Base-by-base conservation (phyloP, 257 asterid genomes). In the Capsicum chinense region DNA sequence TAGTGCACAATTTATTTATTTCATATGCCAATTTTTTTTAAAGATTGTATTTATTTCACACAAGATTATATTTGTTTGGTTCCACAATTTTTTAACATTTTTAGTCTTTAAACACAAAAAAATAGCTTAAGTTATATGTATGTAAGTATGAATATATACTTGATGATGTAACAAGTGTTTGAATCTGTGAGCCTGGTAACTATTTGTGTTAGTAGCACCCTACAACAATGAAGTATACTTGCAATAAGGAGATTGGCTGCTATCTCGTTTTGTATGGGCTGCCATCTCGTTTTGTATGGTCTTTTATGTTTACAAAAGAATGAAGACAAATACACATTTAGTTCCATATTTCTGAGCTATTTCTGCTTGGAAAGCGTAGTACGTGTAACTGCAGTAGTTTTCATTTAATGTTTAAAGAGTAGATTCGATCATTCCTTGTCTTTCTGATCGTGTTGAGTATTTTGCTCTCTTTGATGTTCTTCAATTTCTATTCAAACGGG, bases 241-340 rank as follows among this genome's bases (percentile, higher is more conserved):
- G 9, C 39, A 52, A 13, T 52, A 26, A 69, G 56, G 13, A 69
- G 5, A 39, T 16, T 69, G 76, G 13, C 19, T 37, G 76, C 19
- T 16, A 12, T 67, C 50, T 14, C 37, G 42, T 67, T 67, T 35
- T 7, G 33, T 69, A 37, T 15, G 13, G 56, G 13, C 19, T 37
- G 76, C 19, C 8, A 12, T 67, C 50, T 14, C 37, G 42, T 67
- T 67, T 35, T 7, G 33, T 69, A 37, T 15, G 13, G 56, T 39
- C 78, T 39, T 69, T 69, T 39, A 16, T 69, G 78, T 69, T 37
- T 69, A 39, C 78, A 16, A 69, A 16, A 39, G 78, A 15, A 69
- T 69, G 54, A 69, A 69, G 26, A 7, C 0, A 4, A 42, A 69
- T 69, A 39, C 78, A 8, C 33, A 39, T 69, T 69, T 42, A 16